Base-by-base conservation (phyloP, 2,329 filamentous ascomycete genomes). In the Calonectria naviculata region DNA sequence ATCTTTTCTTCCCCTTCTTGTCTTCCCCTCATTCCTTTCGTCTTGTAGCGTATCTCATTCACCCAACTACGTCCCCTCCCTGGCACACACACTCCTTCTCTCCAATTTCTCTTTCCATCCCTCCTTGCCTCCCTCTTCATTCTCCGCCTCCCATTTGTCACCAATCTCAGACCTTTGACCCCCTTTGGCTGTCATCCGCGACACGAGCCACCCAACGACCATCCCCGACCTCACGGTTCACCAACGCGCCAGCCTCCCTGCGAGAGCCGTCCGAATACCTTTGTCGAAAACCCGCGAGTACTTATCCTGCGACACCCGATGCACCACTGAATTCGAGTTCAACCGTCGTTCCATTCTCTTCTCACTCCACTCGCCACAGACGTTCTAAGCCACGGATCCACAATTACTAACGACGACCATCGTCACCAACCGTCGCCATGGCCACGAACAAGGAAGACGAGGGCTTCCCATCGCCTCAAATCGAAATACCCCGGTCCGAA, bases 401-500 rank as follows among this genome's bases (percentile, higher is more conserved):
- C 70, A 42, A 65, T 44, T 61, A 62, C 42, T 75, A 75, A 74
- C 73, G 58, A 72, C 67, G 42, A 34, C 49, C 61, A 72, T 71
- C 44, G 67, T 61, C 63, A 73, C 56, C 66, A 49, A 65, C 58
- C 52, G 64, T 71, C 68, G 74, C 73, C 67, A 87, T 87, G 86
- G 80, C 83, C 58, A 80, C 81, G 21, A 83, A 84, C 62, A 79
- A 79, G 63, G 82, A 86, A 63, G 84, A 84, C 44, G 80, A 81
- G 67, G 79, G 80, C 70, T 85, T 86, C 65, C 80, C 83, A 24
- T 77, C 76, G 44, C 83, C 85, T 3, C 83, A 84, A 49, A 84
- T 84, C 58, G 82, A 84, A 46, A 84, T 84, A 54, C 83, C 85
- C 3, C 81, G 77, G 60, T 82, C 82, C 79, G 80, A 85, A 47